Conservation (phyloP, 257 asterid species). For the Fraxinus excelsior region DNA sequence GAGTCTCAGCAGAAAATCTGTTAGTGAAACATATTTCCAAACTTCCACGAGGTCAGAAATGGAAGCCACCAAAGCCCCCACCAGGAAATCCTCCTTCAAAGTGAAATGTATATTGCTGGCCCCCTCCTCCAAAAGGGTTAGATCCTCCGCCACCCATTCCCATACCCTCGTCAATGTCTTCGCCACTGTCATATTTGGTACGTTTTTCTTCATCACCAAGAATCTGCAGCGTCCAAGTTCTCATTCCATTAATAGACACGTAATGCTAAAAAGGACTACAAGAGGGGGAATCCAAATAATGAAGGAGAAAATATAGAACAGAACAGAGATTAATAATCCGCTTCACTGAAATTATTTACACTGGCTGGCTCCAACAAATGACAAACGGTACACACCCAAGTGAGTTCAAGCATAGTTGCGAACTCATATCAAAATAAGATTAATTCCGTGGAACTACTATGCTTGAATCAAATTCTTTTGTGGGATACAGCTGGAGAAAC, state of each 20-base stretch:
- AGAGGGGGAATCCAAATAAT: neutral
- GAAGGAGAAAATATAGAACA: neutral
- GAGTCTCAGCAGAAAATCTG: constrained; percentile 16
- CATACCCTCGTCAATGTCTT: constrained; percentile 77
- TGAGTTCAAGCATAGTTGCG: neutral
- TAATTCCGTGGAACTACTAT: neutral
- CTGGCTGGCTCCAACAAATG: neutral
- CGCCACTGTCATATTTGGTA: constrained; percentile 77
- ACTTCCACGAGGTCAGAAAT: constrained; percentile 41
- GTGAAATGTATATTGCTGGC: constrained; percentile 77
- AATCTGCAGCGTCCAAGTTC: constrained; percentile 42
- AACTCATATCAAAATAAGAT: neutral
- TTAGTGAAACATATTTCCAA: constrained; percentile 12
- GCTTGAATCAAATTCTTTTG: too few species aligned
- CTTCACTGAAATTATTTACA: neutral
- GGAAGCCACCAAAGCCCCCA: constrained; percentile 65
- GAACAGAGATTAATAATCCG: neutral
- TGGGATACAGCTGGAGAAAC: neutral
- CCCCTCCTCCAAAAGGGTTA: constrained; percentile 76
- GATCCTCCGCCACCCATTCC: constrained; percentile 87
- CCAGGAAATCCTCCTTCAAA: too few species aligned
- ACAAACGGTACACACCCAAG: neutral
- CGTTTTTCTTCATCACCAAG: constrained; percentile 91
- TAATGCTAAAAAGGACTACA: neutral
- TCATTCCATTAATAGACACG: neutral